Base-by-base conservation (phyloP, 78 protist genomes). In the Polysphondylium violaceum region DNA sequence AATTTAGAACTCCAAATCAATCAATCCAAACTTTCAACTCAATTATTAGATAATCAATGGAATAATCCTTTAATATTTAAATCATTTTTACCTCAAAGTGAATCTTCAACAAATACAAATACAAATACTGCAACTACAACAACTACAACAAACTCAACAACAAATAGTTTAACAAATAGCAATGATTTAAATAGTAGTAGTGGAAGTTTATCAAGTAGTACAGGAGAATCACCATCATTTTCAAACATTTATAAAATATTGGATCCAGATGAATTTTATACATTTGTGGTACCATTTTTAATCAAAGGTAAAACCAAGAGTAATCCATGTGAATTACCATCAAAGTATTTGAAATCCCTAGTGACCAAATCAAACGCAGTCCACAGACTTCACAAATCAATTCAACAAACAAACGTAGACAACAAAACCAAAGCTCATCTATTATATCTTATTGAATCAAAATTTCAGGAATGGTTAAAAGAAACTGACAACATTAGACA, bases 401-500 rank as follows among this genome's bases (percentile, higher is more conserved):
- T 83, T 44, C 79, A 68, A 59, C 77, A 69, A 69, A 55, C 91
- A 2, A 83, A 77, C 23, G 19, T 35, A 5, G 91, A 83, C 21
- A 67, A 59, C 33, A 83, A 69, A 44, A 83, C 76, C 6, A 83
- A 74, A 83, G 72, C 51, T 11, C 58, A 73, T 44, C n/a, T 83
- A 23, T 40, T 83, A 43, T 79, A 83, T 59, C 33, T 83, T n/a
- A 71, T 83, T 17, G 91, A 83, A 58, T 69, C 91, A 17, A 83
- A 69, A 69, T 83, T 83, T 44, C 91, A 83, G 76, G 81, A 83
- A 23, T 83, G 91, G 91, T 41, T 83, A 17, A 31, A 69, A 12
- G 91, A 83, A 59, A 83, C 81, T 11, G 91, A 83, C 44, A 83
- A 83, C 25, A 69, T 83, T 4, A 33, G 91, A 44, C 91, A 83